These are phyloP conservation scores for Trichoderma atroviride DNA, from an alignment of 2,329 filamentous ascomycete genomes.

Conservation along the genomic window DNA sequence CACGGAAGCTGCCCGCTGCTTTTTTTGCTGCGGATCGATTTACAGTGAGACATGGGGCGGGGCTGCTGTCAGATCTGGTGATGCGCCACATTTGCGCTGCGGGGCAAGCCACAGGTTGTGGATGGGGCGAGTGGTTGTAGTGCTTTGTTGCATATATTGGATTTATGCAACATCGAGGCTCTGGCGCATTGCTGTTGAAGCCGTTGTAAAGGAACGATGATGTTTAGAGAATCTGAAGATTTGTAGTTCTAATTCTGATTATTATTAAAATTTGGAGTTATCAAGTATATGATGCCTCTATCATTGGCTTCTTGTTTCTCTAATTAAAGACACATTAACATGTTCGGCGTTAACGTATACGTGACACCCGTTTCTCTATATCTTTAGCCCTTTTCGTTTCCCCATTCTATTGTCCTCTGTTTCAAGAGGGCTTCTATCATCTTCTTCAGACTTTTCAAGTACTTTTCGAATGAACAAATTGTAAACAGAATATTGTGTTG, in stretches of 20 bases:
- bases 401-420: neutral
- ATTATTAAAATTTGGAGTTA: neutral
- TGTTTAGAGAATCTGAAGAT: neutral
- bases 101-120: conserved; percentile 5
- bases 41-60: neutral
- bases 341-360: neutral
- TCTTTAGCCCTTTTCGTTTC: neutral
- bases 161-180: conserved; percentile 4
- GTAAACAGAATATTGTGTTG: neutral
- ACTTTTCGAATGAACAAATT: neutral
- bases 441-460: neutral
- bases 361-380: neutral
- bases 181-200: neutral
- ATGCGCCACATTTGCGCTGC: conserved; percentile 16
- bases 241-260: neutral
- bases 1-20: neutral
- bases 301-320: neutral
- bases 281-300: neutral
- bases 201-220: neutral
- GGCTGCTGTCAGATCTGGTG: neutral
- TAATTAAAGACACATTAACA: neutral
- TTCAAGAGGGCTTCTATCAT: neutral
- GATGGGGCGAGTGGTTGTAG: neutral
- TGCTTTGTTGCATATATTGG: neutral
- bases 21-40: neutral